Percentiles rank a stretch among this genome's conserved stretches.
Conservation (phyloP, 805 yeast genomes). For the Candida pseudoglaebosa region DNA sequence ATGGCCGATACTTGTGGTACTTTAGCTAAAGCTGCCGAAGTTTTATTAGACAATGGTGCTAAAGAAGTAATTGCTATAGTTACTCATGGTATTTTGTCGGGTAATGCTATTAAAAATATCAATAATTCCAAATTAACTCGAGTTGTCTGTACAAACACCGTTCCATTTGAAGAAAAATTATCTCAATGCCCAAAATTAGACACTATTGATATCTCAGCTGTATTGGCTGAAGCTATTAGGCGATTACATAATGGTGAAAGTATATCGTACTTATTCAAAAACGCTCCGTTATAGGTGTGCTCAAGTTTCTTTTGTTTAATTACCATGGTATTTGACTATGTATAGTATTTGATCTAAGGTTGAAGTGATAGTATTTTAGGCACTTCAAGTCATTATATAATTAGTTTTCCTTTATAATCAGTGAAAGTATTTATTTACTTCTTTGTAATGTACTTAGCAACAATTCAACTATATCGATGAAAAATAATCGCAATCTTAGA, state of each 20-base stretch:
- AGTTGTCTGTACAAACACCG: conserved; percentile 90
- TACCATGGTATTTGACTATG: too few species aligned
- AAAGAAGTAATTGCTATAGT: conserved; percentile 85
- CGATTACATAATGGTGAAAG: conserved; percentile 96
- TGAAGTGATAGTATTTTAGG: too few species aligned
- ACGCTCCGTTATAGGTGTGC: conserved; percentile 33
- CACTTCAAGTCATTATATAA: too few species aligned
- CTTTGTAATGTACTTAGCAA: too few species aligned
- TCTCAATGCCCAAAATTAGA: conserved; percentile 64
- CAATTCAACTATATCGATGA: too few species aligned
- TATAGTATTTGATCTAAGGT: too few species aligned
- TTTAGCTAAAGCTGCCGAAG: conserved; percentile 88
- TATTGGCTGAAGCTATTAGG: conserved; percentile 89
- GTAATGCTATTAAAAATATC: conserved; percentile 72
- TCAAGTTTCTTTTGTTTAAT: too few species aligned
- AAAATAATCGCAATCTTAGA: too few species aligned
- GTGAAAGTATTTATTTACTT: too few species aligned
- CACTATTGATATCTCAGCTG: conserved; percentile 79
- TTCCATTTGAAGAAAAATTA: conserved; percentile 70
- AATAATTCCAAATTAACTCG: conserved; percentile 61
- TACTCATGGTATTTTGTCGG: conserved; percentile 92
- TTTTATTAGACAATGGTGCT: conserved; percentile 77
- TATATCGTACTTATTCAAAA: conserved; percentile 78
- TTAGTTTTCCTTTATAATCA: too few species aligned
- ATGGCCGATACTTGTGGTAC: conserved; percentile 99